These are phyloP conservation scores for Petunia axillaris DNA, from an alignment of 257 asterid species.

Conservation along the genomic window DNA sequence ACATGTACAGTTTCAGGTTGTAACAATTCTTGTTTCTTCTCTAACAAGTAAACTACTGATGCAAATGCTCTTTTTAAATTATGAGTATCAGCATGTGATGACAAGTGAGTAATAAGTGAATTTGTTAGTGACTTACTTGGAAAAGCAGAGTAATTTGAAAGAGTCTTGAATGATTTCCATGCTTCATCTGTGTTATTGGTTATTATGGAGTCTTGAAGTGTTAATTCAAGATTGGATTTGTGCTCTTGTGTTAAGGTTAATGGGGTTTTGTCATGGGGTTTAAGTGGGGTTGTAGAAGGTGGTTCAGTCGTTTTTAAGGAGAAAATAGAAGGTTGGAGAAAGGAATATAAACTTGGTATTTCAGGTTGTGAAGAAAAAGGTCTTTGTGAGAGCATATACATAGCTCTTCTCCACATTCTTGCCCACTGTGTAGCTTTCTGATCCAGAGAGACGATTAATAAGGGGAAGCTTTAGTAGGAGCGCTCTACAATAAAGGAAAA, in stretches of 20 bases:
- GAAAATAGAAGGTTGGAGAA: constrained; percentile 84
- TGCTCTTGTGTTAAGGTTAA: constrained; percentile 49
- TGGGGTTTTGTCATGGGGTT: constrained; percentile 37
- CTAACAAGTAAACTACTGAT: constrained; percentile 66
- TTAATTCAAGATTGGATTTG: constrained; percentile 53
- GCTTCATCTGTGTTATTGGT: constrained; percentile 77
- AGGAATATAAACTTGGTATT: constrained; percentile 68
- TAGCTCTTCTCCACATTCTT: constrained; percentile 58
- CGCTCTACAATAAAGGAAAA: background rate
- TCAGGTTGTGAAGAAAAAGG: constrained; percentile 68
- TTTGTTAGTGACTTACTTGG: constrained; percentile 80
- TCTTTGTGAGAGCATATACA: constrained; percentile 42
- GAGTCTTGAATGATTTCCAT: constrained; percentile 91
- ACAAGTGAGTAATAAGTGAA: constrained; percentile 68
- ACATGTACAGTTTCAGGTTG: constrained; percentile 54
- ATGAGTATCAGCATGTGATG: constrained; percentile 59
- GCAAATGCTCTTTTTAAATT: constrained; percentile 88
- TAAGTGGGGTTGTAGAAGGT: constrained; percentile 32
- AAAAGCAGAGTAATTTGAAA: constrained; percentile 53
- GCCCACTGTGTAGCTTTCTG: background rate
- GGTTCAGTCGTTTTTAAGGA: constrained; percentile 39
- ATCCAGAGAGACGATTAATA: background rate
- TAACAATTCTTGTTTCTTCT: constrained; percentile 70
- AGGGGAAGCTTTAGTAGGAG: background rate
- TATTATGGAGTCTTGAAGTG: constrained; percentile 55